These are phyloP conservation scores for Zygotorulaspora sp. DNA, from an alignment of 805 yeast species.

Conservation along the genomic window DNA sequence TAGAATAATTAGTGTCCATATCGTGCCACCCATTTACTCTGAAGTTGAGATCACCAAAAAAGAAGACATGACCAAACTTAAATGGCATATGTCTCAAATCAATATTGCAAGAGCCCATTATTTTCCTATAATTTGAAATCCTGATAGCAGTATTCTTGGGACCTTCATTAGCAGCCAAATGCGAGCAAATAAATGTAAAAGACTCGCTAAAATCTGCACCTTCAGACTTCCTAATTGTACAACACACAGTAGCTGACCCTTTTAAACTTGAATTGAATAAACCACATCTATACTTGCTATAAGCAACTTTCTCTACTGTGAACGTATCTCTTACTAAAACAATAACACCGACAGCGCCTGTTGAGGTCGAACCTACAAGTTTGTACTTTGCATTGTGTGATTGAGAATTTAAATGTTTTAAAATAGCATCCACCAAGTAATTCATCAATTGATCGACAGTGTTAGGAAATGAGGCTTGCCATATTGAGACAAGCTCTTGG, in stretches of 20 bases:
- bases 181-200: conserved; percentile 64
- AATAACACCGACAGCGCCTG: conserved; percentile 57
- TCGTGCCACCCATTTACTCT: conserved; percentile 42
- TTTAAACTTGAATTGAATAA: conserved; percentile 58
- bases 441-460: conserved; percentile 39
- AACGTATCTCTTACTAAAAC: conserved; percentile 41
- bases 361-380: conserved; percentile 41
- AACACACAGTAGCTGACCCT: conserved; percentile 65
- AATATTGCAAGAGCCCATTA: conserved; percentile 48
- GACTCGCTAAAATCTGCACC: conserved; percentile 28
- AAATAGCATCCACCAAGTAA: conserved; percentile 35
- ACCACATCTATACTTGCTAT: conserved; percentile 50
- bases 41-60: conserved; percentile 85
- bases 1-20: conserved; percentile 15
- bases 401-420: conserved; percentile 35
- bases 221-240: conserved; percentile 27
- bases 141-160: conserved; percentile 42
- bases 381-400: conserved; percentile 40
- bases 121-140: conserved; percentile 45
- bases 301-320: conserved; percentile 29
- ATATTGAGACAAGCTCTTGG: conserved; percentile 56
- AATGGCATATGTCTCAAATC: conserved; percentile 34
- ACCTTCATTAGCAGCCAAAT: conserved; percentile 79
- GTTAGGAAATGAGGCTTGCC: conserved; percentile 47
- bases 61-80: conserved; percentile 62